Conservation (phyloP, 2,329 filamentous ascomycete genomes). For the Aureobasidium namibiae region DNA sequence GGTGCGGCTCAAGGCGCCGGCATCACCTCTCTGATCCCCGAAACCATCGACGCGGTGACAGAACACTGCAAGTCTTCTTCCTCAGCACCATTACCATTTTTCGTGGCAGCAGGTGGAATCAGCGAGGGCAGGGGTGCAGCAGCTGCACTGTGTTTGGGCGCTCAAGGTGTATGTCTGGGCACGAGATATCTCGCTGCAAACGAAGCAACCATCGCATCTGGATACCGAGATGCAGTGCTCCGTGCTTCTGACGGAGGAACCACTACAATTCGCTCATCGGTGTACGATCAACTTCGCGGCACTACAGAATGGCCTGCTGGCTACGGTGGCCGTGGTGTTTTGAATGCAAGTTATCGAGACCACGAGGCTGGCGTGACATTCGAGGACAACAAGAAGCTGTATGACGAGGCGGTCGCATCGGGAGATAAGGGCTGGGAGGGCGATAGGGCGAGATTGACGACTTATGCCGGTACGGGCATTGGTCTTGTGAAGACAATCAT, state of each 20-base stretch:
- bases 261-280: constrained; percentile 40
- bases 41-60: constrained; percentile 43
- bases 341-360: constrained; percentile 45
- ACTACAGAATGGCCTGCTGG: constrained; percentile 49
- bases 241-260: constrained; percentile 42
- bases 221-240: constrained; percentile 41
- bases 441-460: constrained; percentile 46
- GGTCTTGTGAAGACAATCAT: constrained; percentile 47
- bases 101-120: constrained; percentile 52
- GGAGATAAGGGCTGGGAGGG: constrained; percentile 44
- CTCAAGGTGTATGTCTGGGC: constrained; percentile 49
- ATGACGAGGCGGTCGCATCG: constrained; percentile 39
- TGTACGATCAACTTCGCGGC: constrained; percentile 48
- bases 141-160: constrained; percentile 46
- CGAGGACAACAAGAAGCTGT: constrained; percentile 35
- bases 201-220: constrained; percentile 37
- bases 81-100: constrained; percentile 16
- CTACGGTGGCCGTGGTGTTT: constrained; percentile 50
- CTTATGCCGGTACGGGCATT: constrained; percentile 54
- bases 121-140: constrained; percentile 46
- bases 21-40: constrained; percentile 50
- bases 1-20: constrained; percentile 48
- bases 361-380: constrained; percentile 29
- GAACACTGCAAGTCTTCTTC: constrained; percentile 16
- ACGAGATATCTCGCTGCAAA: constrained; percentile 52